phyloP scores from a whole-genome alignment of 805 yeast species.

The Starmerella stigmatis region DNA sequence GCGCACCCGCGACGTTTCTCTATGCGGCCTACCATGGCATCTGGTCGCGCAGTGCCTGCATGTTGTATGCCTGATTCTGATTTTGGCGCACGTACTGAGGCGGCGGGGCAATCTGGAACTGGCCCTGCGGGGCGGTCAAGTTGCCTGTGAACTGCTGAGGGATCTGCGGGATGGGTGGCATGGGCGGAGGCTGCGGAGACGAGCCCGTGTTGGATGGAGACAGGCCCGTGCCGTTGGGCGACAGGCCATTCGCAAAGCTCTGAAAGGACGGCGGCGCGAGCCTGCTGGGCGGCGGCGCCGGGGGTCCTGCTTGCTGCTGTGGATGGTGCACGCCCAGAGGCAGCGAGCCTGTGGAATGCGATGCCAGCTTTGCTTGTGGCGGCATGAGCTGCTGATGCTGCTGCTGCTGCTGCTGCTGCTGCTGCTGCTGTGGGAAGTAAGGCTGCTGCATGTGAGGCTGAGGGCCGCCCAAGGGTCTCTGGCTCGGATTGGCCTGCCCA shows the following conservation, averaged over 20 bases:
- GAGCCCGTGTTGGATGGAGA: not conserved
- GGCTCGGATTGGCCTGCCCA: too few species aligned
- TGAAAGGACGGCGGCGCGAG: slow-evolving; percentile 1
- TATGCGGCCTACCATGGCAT: slow-evolving; percentile 20
- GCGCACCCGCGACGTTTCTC: too few species aligned
- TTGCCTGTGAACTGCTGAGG: slow-evolving; percentile 1
- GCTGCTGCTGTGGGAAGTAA: not conserved
- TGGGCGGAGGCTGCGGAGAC: not conserved
- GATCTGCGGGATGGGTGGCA: slow-evolving; percentile 1
- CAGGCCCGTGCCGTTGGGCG: slow-evolving; percentile 10
- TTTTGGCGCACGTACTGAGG: slow-evolving; percentile 12
- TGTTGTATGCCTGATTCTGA: slow-evolving; percentile 15
- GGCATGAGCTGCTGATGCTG: not conserved
- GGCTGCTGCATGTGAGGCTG: not conserved
- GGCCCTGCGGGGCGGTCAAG: not conserved
- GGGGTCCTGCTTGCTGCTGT: slow-evolving; percentile 13
- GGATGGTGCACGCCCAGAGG: slow-evolving; percentile 8
- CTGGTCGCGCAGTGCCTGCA: slow-evolving; percentile 19
- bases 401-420: not conserved
- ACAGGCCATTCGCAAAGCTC: slow-evolving; percentile 3
- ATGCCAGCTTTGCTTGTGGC: slow-evolving; percentile 2
- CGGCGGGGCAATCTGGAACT: slow-evolving; percentile 13
- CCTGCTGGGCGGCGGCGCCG: slow-evolving; percentile 12
- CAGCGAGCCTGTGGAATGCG: slow-evolving; percentile 17
- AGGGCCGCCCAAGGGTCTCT: too few species aligned